Evolutionary conservation across 495 filamentous ascomycete genomes (phyloP).

Genomic region (Penicillium salamii): DNA sequence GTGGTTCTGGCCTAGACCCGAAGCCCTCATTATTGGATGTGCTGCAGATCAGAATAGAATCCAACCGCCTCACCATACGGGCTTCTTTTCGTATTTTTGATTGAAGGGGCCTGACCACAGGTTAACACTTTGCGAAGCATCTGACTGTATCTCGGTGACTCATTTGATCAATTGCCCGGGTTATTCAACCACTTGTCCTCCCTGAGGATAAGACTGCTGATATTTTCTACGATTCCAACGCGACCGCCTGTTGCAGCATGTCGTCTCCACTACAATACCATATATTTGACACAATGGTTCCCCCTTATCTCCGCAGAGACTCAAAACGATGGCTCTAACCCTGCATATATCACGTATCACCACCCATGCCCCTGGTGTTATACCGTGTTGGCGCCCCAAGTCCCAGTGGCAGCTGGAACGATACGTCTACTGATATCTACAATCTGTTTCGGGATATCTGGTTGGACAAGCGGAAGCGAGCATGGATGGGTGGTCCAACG

Average conservation of each 20-base stretch:
- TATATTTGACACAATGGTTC: too few species aligned
- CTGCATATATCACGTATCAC: neutral
- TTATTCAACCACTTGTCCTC: too few species aligned
- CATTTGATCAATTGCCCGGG: neutral
- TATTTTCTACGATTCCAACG: too few species aligned
- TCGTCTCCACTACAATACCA: too few species aligned
- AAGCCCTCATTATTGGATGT: neutral
- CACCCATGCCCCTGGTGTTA: too few species aligned
- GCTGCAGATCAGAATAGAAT: neutral
- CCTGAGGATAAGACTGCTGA: too few species aligned
- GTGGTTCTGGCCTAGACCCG: neutral
- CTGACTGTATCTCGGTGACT: conserved; percentile 4
- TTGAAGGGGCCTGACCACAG: neutral
- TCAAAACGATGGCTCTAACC: too few species aligned
- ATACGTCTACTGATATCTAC: neutral
- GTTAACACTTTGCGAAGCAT: neutral
- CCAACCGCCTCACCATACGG: neutral
- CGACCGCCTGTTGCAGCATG: too few species aligned
- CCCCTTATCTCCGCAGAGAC: too few species aligned
- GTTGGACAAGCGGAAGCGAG: neutral
- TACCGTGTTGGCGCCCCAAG: too few species aligned
- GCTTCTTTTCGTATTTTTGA: neutral
- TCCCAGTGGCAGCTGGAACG: neutral
- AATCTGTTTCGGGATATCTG: neutral
- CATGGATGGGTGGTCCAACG: neutral